Evolutionary conservation across 495 filamentous ascomycete genomes (phyloP), one percentile per base, ranked within the genome.

Genomic region (Penicillium daleae): DNA sequence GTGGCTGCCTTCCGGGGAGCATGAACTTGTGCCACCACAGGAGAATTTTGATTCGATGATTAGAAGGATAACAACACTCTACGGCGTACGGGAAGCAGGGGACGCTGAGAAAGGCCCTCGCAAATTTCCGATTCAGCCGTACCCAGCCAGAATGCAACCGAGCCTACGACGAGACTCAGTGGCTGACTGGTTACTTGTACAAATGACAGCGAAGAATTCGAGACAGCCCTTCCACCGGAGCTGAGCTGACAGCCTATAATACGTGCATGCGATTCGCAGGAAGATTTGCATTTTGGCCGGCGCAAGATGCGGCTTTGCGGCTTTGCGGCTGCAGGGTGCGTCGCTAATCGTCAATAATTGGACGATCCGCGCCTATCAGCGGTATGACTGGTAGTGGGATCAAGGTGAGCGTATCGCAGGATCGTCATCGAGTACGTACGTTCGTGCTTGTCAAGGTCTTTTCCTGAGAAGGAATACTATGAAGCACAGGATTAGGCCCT

Each of bases 291-390:
- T 60, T 51, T 50, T 62, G 60, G 56, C 32, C 59, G 19, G 42
- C 44, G 60, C 55, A 57, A 56, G 39, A 54, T 64, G 60, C 67
- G 62, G 57, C 54, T 63, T 70, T 64, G 60, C 67, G 62, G 57
- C 54, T 63, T 70, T 65, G 60, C 62, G 65, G 68, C 68, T 70
- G 68, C 62, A 68, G 46, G 55, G 53, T 60, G 64, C 67, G 62
- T 58, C 59, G 39, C 40, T 15, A 26, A 59, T 50, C 46, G 46
- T 57, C 62, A 59, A 67, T 66, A 59, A 68, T 71, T 71, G 59
- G 64, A 49, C 31, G 61, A 65, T 69, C 63, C 50, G 53, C 66
- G 68, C 66, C 69, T 69, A 71, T 71, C 66, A 66, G 68, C 51
- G n/a, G n/a, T n/a, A n/a, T n/a, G n/a, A n/a, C n/a, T n/a, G n/a